phyloP scores from a whole-genome alignment of 768 basidiomycete species.

The Tulasnella sp. region DNA sequence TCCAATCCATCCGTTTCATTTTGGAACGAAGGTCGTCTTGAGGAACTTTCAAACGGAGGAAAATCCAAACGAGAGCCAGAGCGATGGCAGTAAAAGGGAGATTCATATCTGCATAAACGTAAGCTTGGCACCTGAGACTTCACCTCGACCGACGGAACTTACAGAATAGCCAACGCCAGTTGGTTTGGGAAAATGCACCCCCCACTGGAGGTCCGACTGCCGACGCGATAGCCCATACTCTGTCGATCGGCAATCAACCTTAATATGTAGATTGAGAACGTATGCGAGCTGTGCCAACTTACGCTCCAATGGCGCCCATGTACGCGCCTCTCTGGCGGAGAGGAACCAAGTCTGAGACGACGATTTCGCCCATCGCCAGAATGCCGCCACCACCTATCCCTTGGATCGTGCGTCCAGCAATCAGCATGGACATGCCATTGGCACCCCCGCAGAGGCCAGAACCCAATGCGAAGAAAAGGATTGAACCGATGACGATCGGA shows the following conservation, averaged over 20 bases:
- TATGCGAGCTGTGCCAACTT: background rate
- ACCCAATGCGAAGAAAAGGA: slow-evolving; percentile 34
- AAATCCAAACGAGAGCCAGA: background rate
- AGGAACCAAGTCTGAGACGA: slow-evolving; percentile 36
- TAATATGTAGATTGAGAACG: slow-evolving; percentile 6
- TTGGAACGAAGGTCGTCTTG: slow-evolving; percentile 10
- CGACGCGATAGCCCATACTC: slow-evolving; percentile 30
- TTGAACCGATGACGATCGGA: slow-evolving; percentile 30
- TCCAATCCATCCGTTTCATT: slow-evolving; percentile 19
- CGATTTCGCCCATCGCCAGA: slow-evolving; percentile 27
- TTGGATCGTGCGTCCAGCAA: slow-evolving; percentile 28
- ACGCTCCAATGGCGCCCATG: slow-evolving; percentile 33
- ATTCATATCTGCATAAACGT: slow-evolving; percentile 17
- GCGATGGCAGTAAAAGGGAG: slow-evolving; percentile 16
- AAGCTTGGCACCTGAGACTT: too few relatives aligned
- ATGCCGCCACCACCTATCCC: slow-evolving; percentile 30
- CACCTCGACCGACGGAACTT: too few relatives aligned
- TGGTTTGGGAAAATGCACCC: slow-evolving; percentile 21
- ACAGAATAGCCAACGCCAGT: slow-evolving; percentile 18
- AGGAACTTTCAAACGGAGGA: background rate
- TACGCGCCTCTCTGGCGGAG: slow-evolving; percentile 36
- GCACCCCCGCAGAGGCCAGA: slow-evolving; percentile 37
- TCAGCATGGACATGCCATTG: slow-evolving; percentile 36
- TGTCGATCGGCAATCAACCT: slow-evolving; percentile 22
- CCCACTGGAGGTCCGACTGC: slow-evolving; percentile 18